Conservation (phyloP, 495 filamentous ascomycete genomes). For the Tuber borchii region DNA sequence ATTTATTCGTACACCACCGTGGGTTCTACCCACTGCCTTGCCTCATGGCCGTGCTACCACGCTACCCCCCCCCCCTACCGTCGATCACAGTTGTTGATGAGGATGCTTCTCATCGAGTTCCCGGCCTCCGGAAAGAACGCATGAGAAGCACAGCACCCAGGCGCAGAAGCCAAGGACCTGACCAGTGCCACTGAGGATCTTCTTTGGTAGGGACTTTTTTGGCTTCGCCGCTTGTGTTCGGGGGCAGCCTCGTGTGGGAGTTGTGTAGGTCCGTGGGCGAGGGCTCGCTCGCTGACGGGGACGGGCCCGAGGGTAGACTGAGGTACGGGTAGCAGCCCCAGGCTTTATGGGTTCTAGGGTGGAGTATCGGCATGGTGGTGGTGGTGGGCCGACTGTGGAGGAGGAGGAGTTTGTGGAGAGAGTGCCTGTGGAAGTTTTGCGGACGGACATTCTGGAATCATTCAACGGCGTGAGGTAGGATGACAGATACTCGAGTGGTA, state of each 20-base stretch:
- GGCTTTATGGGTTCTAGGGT: not conserved
- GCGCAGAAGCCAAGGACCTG: conserved; percentile 28
- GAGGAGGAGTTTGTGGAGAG: not conserved
- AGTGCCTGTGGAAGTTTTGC: not conserved
- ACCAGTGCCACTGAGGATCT: conserved; percentile 23
- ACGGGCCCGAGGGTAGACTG: not conserved
- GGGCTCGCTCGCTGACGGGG: not conserved
- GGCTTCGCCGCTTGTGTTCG: conserved; percentile 6
- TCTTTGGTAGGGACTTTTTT: conserved; percentile 30
- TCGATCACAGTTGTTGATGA: not conserved
- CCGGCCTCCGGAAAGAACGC: conserved; percentile 22
- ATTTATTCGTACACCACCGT: not conserved
- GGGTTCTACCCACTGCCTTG: not conserved
- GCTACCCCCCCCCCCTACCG: not conserved
- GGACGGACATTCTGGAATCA: not conserved
- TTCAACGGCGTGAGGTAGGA: not conserved
- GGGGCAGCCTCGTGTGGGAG: not conserved
- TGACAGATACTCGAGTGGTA: not conserved
- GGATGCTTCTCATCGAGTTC: not conserved
- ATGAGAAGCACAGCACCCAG: conserved; percentile 32
- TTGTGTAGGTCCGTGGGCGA: not conserved
- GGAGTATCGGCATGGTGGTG: not conserved
- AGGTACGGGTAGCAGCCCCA: not conserved
- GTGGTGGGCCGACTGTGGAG: not conserved
- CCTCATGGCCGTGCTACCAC: not conserved